Base-by-base conservation (phyloP, 139 green algal genomes). In the Chlorella sp. region DNA sequence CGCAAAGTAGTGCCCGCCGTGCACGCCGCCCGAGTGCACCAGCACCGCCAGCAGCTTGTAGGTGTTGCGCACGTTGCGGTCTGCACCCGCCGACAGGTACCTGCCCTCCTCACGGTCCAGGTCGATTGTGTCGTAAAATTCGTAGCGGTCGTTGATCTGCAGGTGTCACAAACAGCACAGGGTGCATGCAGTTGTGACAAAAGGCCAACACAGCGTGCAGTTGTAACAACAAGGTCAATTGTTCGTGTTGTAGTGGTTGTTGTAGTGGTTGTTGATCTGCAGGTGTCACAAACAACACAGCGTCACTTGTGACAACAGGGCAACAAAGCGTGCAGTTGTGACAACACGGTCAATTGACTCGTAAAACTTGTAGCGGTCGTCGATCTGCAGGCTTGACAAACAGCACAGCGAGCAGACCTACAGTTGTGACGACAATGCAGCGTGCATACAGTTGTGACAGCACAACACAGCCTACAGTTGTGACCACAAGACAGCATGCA, bases 1-100 rank as follows among this genome's bases (percentile, higher is more conserved):
- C 14, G 97, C 96, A 81, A 98, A 99, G 96, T 99, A 99, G 93
- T 99, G 98, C 11, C 97, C 97, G n/a, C 97, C 97, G 81, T 99
- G 95, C 53, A 98, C 93, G 60, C 96, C 96, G n/a, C 98, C 98
- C 82, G 93, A 97, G 95, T 99, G 98, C 86, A 99, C 98, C 83
- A 99, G 93, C 81, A 99, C 98, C 75, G 94, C 96, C 93, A 97
- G 93, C 92, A 99, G 95, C 48, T 86, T 88, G 95, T 99, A 99
- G 61, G 92, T 78, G 93, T 99, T 99, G 83, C 93, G 93, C 86
- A 97, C 93, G 24, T 42, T 94, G 73, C 90, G 89, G 91, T 98
- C 95, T 1, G 94, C 92, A 5, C 92, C 80, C 3, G 90, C 69
- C 2, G 92, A 90, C 75, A 99, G 91, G 94, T 97, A 98, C 91